These are phyloP conservation scores for Pyricularia sp. DNA, from an alignment of 2,329 filamentous ascomycete genomes.

Conservation along the genomic window DNA sequence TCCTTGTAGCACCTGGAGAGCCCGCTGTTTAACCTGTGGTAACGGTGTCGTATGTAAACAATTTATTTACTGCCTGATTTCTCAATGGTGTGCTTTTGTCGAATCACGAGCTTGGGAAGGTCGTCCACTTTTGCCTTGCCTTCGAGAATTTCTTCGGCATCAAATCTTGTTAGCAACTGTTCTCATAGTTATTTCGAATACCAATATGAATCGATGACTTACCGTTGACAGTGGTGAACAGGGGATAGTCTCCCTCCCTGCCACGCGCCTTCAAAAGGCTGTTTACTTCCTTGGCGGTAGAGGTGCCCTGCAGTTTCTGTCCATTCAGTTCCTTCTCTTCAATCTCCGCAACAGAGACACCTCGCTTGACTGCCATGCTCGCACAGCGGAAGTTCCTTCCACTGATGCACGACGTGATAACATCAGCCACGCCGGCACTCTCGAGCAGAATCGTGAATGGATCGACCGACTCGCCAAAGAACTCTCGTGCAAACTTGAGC, in stretches of 20 bases:
- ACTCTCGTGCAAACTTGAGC: slow-evolving; percentile 89
- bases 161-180: background rate
- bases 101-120: slow-evolving; percentile 60
- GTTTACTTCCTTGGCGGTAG: slow-evolving; percentile 86
- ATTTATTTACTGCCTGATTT: slow-evolving; percentile 9
- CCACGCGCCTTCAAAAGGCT: slow-evolving; percentile 73
- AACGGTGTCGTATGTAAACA: background rate
- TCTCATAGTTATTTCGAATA: background rate
- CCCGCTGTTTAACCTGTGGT: background rate
- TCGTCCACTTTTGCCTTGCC: slow-evolving; percentile 70
- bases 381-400: slow-evolving; percentile 93
- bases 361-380: slow-evolving; percentile 73
- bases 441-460: slow-evolving; percentile 92
- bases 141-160: slow-evolving; percentile 53
- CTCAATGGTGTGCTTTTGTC: slow-evolving; percentile 10
- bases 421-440: slow-evolving; percentile 86
- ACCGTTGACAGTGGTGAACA: slow-evolving; percentile 81
- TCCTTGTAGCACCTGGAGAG: background rate
- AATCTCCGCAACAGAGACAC: slow-evolving; percentile 74
- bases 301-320: slow-evolving; percentile 92
- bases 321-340: slow-evolving; percentile 88
- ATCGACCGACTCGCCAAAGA: slow-evolving; percentile 76
- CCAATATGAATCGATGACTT: slow-evolving; percentile 1
- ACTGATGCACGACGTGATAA: slow-evolving; percentile 88
- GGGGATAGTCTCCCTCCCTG: slow-evolving; percentile 73